These are phyloP conservation scores for Leishmania gerbilli DNA, from an alignment of 208 protist genomes.

Conservation along the genomic window DNA sequence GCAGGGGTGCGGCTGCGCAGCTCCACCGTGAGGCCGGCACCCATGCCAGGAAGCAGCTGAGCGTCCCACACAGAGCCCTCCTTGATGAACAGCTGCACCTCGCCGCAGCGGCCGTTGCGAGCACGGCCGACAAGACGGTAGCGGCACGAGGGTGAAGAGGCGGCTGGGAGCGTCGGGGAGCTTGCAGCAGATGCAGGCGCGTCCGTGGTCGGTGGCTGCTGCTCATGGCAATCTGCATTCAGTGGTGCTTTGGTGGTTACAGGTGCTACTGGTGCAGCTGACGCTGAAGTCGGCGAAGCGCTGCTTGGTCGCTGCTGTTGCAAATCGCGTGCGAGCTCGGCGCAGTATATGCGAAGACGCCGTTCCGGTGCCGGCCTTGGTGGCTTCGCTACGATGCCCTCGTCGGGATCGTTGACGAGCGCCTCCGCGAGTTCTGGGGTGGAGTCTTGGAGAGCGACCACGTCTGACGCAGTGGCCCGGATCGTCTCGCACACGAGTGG, in stretches of 20 bases:
- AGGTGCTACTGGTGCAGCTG: not conserved
- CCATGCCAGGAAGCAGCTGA: conserved; percentile 39
- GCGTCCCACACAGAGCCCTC: conserved; percentile 46
- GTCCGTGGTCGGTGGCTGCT: not conserved
- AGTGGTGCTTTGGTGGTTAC: not conserved
- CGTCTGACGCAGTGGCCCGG: conserved; percentile 40
- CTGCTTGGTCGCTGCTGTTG: not conserved
- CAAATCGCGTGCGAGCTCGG: conserved; percentile 11
- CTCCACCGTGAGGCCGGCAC: conserved; percentile 57
- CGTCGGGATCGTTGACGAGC: conserved; percentile 15
- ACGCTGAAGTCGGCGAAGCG: not conserved
- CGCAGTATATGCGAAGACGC: conserved; percentile 4
- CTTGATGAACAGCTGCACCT: conserved; percentile 68
- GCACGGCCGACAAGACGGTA: conserved; percentile 63
- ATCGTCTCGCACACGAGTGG: conserved; percentile 59
- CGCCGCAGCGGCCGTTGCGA: conserved; percentile 72
- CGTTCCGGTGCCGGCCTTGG: not conserved
- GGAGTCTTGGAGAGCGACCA: conserved; percentile 86
- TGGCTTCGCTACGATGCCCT: conserved; percentile 11
- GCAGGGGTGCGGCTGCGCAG: conserved; percentile 23
- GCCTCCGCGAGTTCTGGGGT: conserved; percentile 47
- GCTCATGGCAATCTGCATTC: not conserved
- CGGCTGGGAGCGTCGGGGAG: not conserved
- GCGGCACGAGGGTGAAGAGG: not conserved
- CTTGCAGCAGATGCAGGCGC: not conserved